Conservation (phyloP, 1,284 basidiomycete genomes). For the Ustilago tritici region DNA sequence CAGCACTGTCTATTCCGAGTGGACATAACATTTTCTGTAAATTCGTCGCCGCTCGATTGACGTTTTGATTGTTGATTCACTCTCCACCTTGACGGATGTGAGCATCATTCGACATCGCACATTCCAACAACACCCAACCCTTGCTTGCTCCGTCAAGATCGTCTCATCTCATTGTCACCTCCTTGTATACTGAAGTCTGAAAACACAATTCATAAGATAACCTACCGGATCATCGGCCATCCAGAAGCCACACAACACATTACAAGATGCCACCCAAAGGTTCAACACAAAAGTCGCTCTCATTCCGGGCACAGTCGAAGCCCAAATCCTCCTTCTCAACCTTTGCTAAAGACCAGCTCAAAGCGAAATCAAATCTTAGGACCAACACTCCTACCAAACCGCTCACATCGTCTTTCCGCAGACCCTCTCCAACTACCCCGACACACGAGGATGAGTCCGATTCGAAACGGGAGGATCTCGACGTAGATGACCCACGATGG, state of each 20-base stretch:
- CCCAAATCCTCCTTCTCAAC: conserved; percentile 43
- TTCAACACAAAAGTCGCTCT: conserved; percentile 38
- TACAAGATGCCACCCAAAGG: conserved; percentile 32
- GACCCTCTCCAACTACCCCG: conserved; percentile 11
- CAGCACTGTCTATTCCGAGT: no score
- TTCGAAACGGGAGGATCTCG: conserved; percentile 33
- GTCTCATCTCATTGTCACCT: not conserved
- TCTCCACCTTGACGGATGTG: conserved; percentile 12
- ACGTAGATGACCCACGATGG: conserved; percentile 52
- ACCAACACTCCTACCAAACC: conserved; percentile 20
- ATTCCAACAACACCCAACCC: not conserved
- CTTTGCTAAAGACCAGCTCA: conserved; percentile 37
- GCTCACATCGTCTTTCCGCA: conserved; percentile 20
- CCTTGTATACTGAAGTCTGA: not conserved
- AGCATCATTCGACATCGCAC: conserved; percentile 7
- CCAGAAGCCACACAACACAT: not conserved
- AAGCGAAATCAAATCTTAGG: conserved; percentile 25
- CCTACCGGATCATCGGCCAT: not conserved
- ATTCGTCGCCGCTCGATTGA: not conserved
- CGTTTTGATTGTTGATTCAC: conserved; percentile 21
- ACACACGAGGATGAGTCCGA: conserved; percentile 19
- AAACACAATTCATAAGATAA: not conserved
- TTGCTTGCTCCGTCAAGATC: not conserved
- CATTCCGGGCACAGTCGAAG: conserved; percentile 44
- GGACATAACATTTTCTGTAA: not conserved